Evolutionary conservation across 2,329 filamentous ascomycete genomes (phyloP).

Genomic region (Alternaria incomplexa): DNA sequence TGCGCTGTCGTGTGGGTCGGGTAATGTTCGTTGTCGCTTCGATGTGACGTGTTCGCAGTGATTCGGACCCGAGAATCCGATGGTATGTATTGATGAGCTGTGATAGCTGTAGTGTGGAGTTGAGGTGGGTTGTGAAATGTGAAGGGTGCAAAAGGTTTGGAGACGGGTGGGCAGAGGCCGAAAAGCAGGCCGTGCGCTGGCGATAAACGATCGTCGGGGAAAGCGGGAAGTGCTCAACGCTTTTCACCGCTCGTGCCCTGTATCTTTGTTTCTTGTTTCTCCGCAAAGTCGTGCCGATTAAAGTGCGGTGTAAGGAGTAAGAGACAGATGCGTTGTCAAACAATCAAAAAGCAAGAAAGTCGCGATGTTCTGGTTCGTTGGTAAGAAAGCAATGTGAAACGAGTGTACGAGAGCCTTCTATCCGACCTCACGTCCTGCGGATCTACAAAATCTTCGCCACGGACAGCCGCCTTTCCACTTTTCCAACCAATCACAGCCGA

Average conservation of each 20-base stretch:
- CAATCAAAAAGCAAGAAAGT: background rate
- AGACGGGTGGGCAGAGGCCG: slow-evolving; percentile 23
- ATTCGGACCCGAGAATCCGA: background rate
- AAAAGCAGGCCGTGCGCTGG: slow-evolving; percentile 22
- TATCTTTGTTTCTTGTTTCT: slow-evolving; percentile 1
- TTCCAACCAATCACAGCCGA: slow-evolving; percentile 15
- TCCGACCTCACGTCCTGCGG: background rate
- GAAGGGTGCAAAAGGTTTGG: slow-evolving; percentile 16
- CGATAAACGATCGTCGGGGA: slow-evolving; percentile 22
- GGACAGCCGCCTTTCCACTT: background rate
- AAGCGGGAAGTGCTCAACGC: slow-evolving; percentile 18
- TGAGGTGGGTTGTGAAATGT: slow-evolving; percentile 9
- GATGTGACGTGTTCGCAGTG: slow-evolving; percentile 6
- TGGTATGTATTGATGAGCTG: slow-evolving; percentile 6
- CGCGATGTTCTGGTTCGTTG: background rate
- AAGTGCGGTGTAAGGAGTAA: slow-evolving; percentile 7
- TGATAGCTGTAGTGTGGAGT: slow-evolving; percentile 11
- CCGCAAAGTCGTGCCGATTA: background rate
- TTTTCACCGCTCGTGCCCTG: slow-evolving; percentile 17
- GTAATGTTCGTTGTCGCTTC: background rate
- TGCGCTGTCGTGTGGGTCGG: slow-evolving; percentile 10
- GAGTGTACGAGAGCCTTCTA: slow-evolving; percentile 1
- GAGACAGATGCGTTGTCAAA: slow-evolving; percentile 5
- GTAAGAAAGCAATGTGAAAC: slow-evolving; percentile 1
- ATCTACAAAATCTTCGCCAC: slow-evolving; percentile 18